Conservation (phyloP, 2,329 filamentous ascomycete genomes). For the Pyricularia sp. region DNA sequence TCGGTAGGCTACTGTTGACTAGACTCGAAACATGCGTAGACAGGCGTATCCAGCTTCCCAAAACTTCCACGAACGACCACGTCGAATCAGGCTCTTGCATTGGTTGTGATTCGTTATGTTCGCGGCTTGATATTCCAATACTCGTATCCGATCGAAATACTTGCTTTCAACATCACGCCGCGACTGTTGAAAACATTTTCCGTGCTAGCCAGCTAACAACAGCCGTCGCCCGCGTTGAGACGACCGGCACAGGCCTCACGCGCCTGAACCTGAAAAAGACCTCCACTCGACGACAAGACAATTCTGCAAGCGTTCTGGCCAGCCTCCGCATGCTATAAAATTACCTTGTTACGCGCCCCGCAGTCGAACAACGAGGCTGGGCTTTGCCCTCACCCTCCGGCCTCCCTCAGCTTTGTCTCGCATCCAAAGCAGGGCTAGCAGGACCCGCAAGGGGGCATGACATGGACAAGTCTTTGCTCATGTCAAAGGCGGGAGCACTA, state of each 20-base stretch:
- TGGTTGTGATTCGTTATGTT: neutral
- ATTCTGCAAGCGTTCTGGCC: neutral
- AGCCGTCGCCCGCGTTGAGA: neutral
- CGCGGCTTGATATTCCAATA: neutral
- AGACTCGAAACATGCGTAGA: neutral
- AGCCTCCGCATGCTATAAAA: neutral
- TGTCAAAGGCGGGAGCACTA: neutral
- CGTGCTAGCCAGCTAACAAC: neutral
- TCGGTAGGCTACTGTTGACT: neutral
- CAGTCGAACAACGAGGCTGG: neutral
- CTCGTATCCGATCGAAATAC: neutral
- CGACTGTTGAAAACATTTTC: neutral
- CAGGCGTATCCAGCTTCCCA: neutral
- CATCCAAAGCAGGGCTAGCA: neutral
- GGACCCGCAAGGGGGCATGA: neutral
- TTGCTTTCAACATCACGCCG: neutral
- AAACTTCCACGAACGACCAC: neutral
- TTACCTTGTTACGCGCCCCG: neutral
- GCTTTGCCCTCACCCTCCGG: neutral
- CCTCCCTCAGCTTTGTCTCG: neutral
- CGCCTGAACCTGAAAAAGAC: neutral
- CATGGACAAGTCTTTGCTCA: slow-evolving; percentile 2
- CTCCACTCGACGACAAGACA: neutral
- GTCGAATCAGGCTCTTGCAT: neutral
- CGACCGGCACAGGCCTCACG: neutral